Base-by-base conservation (phyloP, 345 rosid species). In the Ceriops tagal region DNA sequence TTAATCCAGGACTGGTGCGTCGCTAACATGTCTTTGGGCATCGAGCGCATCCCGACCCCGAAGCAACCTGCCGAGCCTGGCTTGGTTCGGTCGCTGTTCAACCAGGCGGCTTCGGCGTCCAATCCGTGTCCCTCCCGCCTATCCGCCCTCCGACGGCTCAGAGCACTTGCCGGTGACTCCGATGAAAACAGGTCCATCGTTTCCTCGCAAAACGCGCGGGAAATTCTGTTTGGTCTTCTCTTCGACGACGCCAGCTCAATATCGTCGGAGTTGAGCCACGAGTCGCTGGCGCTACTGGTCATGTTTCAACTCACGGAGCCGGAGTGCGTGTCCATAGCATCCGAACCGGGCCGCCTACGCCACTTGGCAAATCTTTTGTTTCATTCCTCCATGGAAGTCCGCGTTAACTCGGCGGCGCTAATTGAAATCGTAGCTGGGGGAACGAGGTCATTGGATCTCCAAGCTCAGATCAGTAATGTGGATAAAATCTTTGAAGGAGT, bases 1-100 rank as follows among this genome's bases (percentile, higher is more conserved):
- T 83, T 95, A 7, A 92, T 95, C 73, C 99, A 92, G 73, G 96
- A 87, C 30, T 95, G 99, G 99, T 95, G 96, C 78, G 99, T 95
- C 51, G 93, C 92, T 0, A 86, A 92, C 77, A 88, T 89, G 24
- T 78, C 88, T 47, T 84, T 79, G 43, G 98, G 99, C 39, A 74
- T 95, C 20, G 83, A 87, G 70, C 86, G 98, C 1, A 95, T 95
- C 22, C 99, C 99, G 2, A 95, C 99, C 0, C 99, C 98, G 1
- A 95, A 95, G 63, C 99, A 95, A 68, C 99, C 99, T 6, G 97
- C 98, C 10, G 98, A 95, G 24, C 98, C 97, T 2, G 64, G 77
- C 8, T 22, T 84, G 30, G 90, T 90, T 53, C 86, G 93, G 5
- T 69, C 86, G 27, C 79, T 95, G 0, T 72, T 95, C 46, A 69